These are phyloP conservation scores for Protostelium mycophagum DNA, from an alignment of 78 protist genomes.

Conservation along the genomic window DNA sequence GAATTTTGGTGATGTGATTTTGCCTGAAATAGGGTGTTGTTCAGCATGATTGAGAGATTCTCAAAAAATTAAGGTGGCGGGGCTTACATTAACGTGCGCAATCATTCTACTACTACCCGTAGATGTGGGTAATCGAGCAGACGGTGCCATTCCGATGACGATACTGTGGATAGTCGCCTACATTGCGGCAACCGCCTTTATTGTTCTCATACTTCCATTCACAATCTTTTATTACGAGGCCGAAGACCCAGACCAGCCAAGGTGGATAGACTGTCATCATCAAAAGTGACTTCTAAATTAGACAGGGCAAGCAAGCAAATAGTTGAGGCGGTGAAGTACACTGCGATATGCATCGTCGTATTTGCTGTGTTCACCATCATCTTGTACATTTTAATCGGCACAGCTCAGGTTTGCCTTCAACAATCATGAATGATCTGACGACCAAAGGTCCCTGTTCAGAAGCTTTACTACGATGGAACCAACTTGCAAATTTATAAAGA, in stretches of 20 bases:
- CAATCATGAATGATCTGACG: background rate
- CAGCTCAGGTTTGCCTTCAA: constrained; percentile 25
- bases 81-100: constrained; percentile 32
- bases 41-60: too few relatives aligned
- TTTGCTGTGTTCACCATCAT: constrained; percentile 10
- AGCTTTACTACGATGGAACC: too few relatives aligned
- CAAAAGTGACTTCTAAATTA: background rate
- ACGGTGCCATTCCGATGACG: constrained; percentile 50
- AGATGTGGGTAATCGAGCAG: constrained; percentile 60
- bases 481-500: background rate
- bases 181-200: constrained; percentile 21
- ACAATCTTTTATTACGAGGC: constrained; percentile 81
- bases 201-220: constrained; percentile 76
- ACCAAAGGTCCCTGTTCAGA: too few relatives aligned
- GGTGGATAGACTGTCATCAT: background rate
- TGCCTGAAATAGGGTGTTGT: too few relatives aligned
- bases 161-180: constrained; percentile 48
- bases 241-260: constrained; percentile 68
- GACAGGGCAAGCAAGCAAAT: constrained; percentile 10
- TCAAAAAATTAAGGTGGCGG: constrained; percentile 21
- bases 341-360: constrained; percentile 24
- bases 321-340: constrained; percentile 49
- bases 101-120: constrained; percentile 52
- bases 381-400: constrained; percentile 32
- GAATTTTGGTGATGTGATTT: background rate